Evolutionary conservation across 129 eudicot genomes (phyloP).

Genomic region (Flaveria sonorensis): DNA sequence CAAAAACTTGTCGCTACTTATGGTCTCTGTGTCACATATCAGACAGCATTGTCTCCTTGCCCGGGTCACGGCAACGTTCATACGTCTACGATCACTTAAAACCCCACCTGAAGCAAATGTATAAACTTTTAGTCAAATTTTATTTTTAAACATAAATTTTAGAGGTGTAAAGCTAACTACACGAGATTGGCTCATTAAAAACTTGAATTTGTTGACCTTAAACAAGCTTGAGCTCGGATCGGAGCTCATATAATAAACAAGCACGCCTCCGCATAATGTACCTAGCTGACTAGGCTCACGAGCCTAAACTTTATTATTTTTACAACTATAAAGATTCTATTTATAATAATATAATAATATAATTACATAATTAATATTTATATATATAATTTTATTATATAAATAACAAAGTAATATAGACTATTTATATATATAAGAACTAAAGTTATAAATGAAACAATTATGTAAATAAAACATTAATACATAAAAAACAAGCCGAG

Average conservation of each 20-base stretch:
- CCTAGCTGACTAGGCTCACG: neutral
- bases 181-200: neutral
- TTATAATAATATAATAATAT: too few species aligned
- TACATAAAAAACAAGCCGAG: neutral
- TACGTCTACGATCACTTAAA: conserved; percentile 92
- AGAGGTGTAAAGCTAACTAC: neutral
- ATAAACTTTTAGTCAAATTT: neutral
- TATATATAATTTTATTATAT: neutral
- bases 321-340: too few species aligned
- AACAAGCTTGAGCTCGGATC: neutral
- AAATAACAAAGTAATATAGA: neutral
- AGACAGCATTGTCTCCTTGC: conserved; percentile 96
- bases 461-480: neutral
- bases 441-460: neutral
- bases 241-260: neutral
- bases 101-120: conserved; percentile 69
- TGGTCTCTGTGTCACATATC: conserved; percentile 93
- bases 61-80: conserved; percentile 99
- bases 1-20: conserved; percentile 80
- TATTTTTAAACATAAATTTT: neutral
- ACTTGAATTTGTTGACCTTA: neutral
- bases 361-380: neutral
- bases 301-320: neutral
- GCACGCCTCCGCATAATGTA: neutral
- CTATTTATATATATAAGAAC: neutral